Evolutionary conservation across 495 filamentous ascomycete species (phyloP), one percentile per base, ranked within the genome.

Genomic region (Penicillium soppii): DNA sequence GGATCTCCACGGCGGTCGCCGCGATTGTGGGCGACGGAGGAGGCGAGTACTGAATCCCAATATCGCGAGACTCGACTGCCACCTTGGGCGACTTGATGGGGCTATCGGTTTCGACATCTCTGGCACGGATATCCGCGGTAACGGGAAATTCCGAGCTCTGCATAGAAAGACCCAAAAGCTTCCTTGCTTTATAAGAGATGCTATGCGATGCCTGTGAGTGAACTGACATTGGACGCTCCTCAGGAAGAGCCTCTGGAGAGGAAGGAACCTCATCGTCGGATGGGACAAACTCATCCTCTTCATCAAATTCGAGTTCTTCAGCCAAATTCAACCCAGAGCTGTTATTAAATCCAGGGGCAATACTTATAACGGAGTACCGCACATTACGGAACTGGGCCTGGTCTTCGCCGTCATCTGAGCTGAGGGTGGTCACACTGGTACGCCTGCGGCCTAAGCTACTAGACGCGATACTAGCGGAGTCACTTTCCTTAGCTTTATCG

Each of bases 271-370:
- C 68, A 22, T 74, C 62, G 3, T 76, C 71, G 23, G 65, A 65
- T 13, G 59, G 52, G 20, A 73, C 76, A 39, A 69, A 64, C 63
- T 90, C 87, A 19, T 86, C 86, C 43, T 88, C 88, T 39, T 88
- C 88, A 48, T 89, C 90, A 33, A 95, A 86, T 43, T 85, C 84
- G 51, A 98, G 77, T 75, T 98, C 94, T 57, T 97, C 90, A 7
- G 94, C 94, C 33, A 98, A 71, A 56, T 86, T 94, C 30, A 91
- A 58, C 7, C 88, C 88, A 43, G 59, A 58, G 29, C 84, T 84
- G 16, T 73, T 58, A 60, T 86, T 87, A 8, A 63, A 55, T 4
- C 72, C 80, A 52, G 79, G 72, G 8, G 68, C 55, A 27, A 72
- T 58, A 49, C 71, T 79, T 51, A 86, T 73, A 29, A 85, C 74